Base-by-base conservation (phyloP, 2,329 filamentous ascomycete species). In the Hypoxylon sp. region DNA sequence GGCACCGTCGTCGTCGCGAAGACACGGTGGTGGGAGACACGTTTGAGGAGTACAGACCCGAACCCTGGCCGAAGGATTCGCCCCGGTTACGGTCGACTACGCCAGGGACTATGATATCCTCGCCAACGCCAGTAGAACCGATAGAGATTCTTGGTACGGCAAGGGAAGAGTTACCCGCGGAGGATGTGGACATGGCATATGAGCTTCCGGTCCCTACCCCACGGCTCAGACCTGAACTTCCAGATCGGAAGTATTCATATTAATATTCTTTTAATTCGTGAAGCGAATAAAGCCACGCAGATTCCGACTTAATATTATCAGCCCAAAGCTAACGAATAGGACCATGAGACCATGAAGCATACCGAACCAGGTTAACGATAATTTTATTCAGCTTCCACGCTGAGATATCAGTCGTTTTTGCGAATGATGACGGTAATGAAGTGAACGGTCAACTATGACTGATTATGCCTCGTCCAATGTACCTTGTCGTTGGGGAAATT, bases 1-100 rank as follows among this genome's bases (percentile, higher is more conserved):
- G 56, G 67, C 69, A 9, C 18, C 64, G 42, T 46, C 68, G 40
- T 6, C 42, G 50, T 12, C 46, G 55, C 46, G 33, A 44, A 26
- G 61, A 46, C 33, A 40, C 24, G 5, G 42, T 51, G 14, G 56
- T 49, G 14, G 53, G 56, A 28, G 69, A 67, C 8, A 64, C 64
- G 16, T 68, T 74, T 24, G 58, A 67, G 24, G 72, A 74, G 28
- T 74, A 74, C 30, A 71, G 70, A 48, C 73, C 73, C 8, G 73
- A 75, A 48, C 73, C 73, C 0, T 72, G 70, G 70, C 70, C 70
- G 18, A 72, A 72, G 53, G 70, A 72, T 42, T 54, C 65, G 20
- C 58, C 61, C 12, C 58, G 59, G 16, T 18, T 65, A 46, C 52
- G 62, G 42, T 70, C 68, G n/a, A 46, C 46, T 12, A 70, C 65